Conservation (phyloP, 352 stramenopile species). For the Globisporangium uncinulatum region DNA sequence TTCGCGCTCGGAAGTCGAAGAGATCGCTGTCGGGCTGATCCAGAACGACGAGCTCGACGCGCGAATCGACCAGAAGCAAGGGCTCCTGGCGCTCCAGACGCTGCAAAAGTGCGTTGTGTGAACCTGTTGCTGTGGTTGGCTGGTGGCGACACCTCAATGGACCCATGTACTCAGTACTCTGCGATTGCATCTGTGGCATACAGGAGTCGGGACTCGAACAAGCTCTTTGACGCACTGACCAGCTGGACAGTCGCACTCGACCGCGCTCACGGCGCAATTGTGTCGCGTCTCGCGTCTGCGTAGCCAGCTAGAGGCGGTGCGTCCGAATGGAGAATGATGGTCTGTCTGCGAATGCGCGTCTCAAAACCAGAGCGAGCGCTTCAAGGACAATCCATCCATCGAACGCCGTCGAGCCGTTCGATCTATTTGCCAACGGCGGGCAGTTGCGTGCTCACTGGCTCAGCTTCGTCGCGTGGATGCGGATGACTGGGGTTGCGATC, state of each 20-base stretch:
- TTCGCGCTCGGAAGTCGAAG: slow-evolving; percentile 78
- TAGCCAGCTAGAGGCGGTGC: background rate
- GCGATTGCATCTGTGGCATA: background rate
- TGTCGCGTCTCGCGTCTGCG: slow-evolving; percentile 22
- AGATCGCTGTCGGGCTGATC: slow-evolving; percentile 89
- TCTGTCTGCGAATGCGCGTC: too few relatives aligned
- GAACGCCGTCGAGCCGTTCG: slow-evolving; percentile 9
- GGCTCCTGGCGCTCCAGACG: slow-evolving; percentile 48
- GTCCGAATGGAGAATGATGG: too few relatives aligned
- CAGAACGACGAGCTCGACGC: slow-evolving; percentile 87
- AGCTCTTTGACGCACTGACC: slow-evolving; percentile 67
- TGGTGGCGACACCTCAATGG: background rate
- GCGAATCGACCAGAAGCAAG: slow-evolving; percentile 86
- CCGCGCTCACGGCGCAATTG: slow-evolving; percentile 41
- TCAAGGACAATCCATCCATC: background rate
- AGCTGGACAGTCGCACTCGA: slow-evolving; percentile 52
- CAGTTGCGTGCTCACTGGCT: slow-evolving; percentile 13
- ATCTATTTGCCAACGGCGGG: slow-evolving; percentile 26
- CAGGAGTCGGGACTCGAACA: slow-evolving; percentile 49
- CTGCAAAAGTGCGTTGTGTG: slow-evolving; percentile 33
- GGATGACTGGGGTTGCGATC: slow-evolving; percentile 49
- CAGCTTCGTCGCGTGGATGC: slow-evolving; percentile 36
- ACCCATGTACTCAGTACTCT: background rate
- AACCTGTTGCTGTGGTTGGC: background rate
- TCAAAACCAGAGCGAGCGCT: background rate